Base-by-base conservation (phyloP, 495 filamentous ascomycete species). In the Penicillium verhagenii region DNA sequence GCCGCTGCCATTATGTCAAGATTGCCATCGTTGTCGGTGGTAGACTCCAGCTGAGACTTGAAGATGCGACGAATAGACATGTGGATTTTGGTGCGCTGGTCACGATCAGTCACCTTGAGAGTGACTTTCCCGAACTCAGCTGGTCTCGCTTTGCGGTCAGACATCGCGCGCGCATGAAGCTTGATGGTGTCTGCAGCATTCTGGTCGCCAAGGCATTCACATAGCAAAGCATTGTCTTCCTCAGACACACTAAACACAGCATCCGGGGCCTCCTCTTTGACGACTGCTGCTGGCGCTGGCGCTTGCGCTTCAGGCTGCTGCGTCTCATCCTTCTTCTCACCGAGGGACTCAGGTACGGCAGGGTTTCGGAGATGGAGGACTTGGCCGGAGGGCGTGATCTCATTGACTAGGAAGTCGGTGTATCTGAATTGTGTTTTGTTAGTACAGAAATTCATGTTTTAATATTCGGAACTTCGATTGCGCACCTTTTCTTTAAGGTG, bases 321-420 rank as follows among this genome's bases (percentile, higher is more conserved):
- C 3, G 54, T 6, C 10, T 57, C 44, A 5, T 42, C 14, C 20
- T 31, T 18, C 43, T 51, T 58, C 47, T 47, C 20, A 14, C 23
- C 26, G n/a, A 48, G 23, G 47, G 53, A 57, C 50, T 60, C 49
- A 21, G 63, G 58, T 19, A 68, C 53, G 20, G 70, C 66, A 42
- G 81, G 52, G 72, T 75, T 72, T 53, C 72, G 66, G 40, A 98
- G 79, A 69, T 96, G 91, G 39, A 93, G 62, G 3, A 96, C 92
- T 45, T 84, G 73, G 11, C 92, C 93, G 65, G 86, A 81, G 10
- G 85, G 86, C 13, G 80, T 69, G 58, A 98, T 94, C 73, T 98
- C 94, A 67, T 96, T 91, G 52, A 98, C 94, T 45, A 93, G 73
- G 69, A 98, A 98, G 67, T 98, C 94, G 13, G 92, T 96, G 71